These are phyloP conservation scores for Saxispiralis lemnorum DNA, from an alignment of 495 filamentous ascomycete species.

Conservation along the genomic window DNA sequence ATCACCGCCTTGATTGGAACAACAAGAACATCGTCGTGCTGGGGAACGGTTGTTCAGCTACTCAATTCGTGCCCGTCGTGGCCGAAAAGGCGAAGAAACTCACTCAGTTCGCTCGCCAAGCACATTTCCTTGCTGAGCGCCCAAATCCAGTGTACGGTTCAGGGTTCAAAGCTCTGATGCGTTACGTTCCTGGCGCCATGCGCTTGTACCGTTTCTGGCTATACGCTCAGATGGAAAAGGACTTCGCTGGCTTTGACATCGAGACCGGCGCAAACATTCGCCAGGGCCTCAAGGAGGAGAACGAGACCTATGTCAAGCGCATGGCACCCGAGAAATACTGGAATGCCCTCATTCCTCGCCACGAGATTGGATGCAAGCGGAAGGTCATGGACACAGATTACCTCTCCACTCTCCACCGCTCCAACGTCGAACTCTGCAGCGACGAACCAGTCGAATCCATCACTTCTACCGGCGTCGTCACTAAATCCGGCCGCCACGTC, in stretches of 20 bases:
- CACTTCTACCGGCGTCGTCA: slow-evolving; percentile 10
- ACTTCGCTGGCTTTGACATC: slow-evolving; percentile 20
- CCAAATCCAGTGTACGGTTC: slow-evolving; percentile 16
- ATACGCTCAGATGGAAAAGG: slow-evolving; percentile 19
- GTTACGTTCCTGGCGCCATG: slow-evolving; percentile 19
- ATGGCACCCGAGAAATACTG: slow-evolving; percentile 19
- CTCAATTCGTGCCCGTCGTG: slow-evolving; percentile 22
- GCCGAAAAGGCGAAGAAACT: slow-evolving; percentile 10
- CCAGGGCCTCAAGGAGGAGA: slow-evolving; percentile 12
- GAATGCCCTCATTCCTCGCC: slow-evolving; percentile 19
- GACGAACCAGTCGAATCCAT: slow-evolving; percentile 18
- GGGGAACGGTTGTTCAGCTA: slow-evolving; percentile 27
- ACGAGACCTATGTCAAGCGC: slow-evolving; percentile 16
- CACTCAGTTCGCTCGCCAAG: slow-evolving; percentile 19
- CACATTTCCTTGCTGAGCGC: slow-evolving; percentile 19
- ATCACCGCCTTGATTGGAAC: slow-evolving; percentile 34
- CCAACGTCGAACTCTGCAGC: slow-evolving; percentile 17
- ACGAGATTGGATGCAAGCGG: slow-evolving; percentile 21
- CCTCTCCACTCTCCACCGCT: slow-evolving; percentile 15
- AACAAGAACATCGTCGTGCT: slow-evolving; percentile 43
- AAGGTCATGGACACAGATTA: slow-evolving; percentile 22
- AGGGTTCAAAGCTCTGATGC: slow-evolving; percentile 17
- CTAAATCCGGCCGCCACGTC: slow-evolving; percentile 13
- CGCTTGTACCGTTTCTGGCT: slow-evolving; percentile 17
- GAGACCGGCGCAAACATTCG: slow-evolving; percentile 12